phyloP scores from a whole-genome alignment of 1,284 basidiomycete species.

The Ustilago shanxiensis region DNA sequence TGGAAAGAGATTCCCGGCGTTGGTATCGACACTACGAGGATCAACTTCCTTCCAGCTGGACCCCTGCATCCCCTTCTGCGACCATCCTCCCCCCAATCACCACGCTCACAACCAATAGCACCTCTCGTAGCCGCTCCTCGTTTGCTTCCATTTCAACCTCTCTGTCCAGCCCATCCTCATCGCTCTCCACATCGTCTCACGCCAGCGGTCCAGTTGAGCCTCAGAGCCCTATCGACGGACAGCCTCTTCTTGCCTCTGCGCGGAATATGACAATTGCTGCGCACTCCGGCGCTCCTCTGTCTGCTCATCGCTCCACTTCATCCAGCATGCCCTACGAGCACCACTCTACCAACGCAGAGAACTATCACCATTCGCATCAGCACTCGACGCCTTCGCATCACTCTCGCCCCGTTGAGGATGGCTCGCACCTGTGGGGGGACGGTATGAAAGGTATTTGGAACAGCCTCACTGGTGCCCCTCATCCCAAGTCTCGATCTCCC shows the following conservation, averaged over 20 bases:
- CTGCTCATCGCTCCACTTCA: neutral
- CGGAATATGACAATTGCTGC: slow-evolving; percentile 18
- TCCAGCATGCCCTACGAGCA: slow-evolving; percentile 12
- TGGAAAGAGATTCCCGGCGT: slow-evolving; percentile 17
- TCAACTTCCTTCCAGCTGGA: slow-evolving; percentile 19
- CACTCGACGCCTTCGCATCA: slow-evolving; percentile 17
- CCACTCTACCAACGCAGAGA: neutral
- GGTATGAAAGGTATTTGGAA: slow-evolving; percentile 54
- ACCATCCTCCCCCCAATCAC: slow-evolving; percentile 31
- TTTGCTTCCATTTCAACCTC: slow-evolving; percentile 22
- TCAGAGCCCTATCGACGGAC: slow-evolving; percentile 31
- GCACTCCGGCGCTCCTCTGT: slow-evolving; percentile 2
- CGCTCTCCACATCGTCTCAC: slow-evolving; percentile 14
- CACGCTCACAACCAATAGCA: slow-evolving; percentile 8
- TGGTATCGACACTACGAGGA: slow-evolving; percentile 22
- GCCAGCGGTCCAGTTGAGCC: slow-evolving; percentile 34
- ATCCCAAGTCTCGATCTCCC: slow-evolving; percentile 30
- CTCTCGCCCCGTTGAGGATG: slow-evolving; percentile 31
- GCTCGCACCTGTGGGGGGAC: slow-evolving; percentile 46
- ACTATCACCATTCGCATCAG: slow-evolving; percentile 17
- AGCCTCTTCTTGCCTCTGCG: slow-evolving; percentile 20
- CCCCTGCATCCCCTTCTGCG: slow-evolving; percentile 6
- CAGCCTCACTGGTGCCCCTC: slow-evolving; percentile 48
- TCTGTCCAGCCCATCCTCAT: slow-evolving; percentile 20
- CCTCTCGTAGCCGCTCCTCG: slow-evolving; percentile 9